A percentile compares a stretch with the other conserved stretches of the same genome.
These are phyloP conservation scores for Saraca asoca DNA, from an alignment of 331 rosid species.

Conservation along the genomic window DNA sequence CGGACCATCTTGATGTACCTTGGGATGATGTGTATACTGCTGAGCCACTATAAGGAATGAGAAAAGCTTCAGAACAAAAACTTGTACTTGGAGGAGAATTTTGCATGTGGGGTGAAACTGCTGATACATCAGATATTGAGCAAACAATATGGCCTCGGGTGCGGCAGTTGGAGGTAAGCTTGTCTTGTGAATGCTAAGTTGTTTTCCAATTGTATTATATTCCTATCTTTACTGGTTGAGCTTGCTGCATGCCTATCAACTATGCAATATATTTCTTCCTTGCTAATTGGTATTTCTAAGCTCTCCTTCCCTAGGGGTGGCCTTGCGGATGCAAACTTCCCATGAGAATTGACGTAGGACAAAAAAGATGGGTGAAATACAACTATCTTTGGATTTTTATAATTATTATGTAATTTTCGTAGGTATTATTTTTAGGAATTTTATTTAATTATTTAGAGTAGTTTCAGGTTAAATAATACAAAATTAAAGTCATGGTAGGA, in stretches of 20 bases:
- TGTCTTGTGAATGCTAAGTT: slow-evolving; percentile 12
- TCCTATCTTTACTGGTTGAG: not conserved
- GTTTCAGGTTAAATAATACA: no score
- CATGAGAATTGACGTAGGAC: no score
- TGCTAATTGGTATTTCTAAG: not conserved
- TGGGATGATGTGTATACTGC: slow-evolving; percentile 76
- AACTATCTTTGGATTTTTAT: no score
- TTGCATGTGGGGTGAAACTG: slow-evolving; percentile 95
- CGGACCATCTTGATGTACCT: slow-evolving; percentile 85
- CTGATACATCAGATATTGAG: slow-evolving; percentile 80
- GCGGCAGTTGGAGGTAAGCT: slow-evolving; percentile 95
- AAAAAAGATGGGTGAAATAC: no score
- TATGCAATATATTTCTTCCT: not conserved
- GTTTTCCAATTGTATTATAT: not conserved
- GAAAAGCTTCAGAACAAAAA: slow-evolving; percentile 50
- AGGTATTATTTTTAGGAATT: no score
- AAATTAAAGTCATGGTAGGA: no score
- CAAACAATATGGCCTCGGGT: slow-evolving; percentile 98
- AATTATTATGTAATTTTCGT: no score
- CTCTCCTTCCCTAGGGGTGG: not conserved
- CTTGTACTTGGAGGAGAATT: slow-evolving; percentile 97
- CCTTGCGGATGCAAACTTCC: not conserved
- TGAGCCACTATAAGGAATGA: slow-evolving; percentile 82
- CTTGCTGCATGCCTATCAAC: not conserved
- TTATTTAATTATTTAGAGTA: no score